These are phyloP conservation scores for Sporisorium sorghi DNA, from an alignment of 1,284 basidiomycete genomes.

Conservation along the genomic window DNA sequence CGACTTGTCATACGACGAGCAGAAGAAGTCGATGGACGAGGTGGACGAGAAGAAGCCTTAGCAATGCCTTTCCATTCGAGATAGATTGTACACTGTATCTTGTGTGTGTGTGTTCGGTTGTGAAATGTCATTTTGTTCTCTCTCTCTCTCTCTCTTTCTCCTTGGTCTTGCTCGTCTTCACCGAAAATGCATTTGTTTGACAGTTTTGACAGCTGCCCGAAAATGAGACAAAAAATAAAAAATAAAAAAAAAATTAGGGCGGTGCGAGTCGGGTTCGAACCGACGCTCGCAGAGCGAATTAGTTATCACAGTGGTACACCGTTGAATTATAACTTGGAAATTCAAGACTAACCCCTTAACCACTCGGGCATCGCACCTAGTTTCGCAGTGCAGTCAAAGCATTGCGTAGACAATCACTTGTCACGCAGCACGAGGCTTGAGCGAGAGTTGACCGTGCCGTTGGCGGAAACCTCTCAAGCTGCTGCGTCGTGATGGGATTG, in stretches of 20 bases:
- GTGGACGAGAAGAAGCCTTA: constrained; percentile 39
- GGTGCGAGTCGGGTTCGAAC: constrained; percentile 32
- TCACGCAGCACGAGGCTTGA: too few relatives aligned
- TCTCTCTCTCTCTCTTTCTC: not conserved
- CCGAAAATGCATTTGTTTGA: not conserved
- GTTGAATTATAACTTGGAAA: constrained; percentile 11
- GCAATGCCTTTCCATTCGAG: not conserved
- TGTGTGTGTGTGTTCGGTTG: not conserved
- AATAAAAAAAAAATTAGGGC: not conserved
- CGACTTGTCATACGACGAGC: constrained; percentile 20
- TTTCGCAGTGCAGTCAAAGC: not conserved
- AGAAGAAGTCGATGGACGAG: constrained; percentile 36
- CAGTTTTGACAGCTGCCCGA: not conserved
- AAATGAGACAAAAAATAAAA: not conserved
- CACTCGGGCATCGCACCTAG: constrained; percentile 31
- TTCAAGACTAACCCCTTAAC: constrained; percentile 37
- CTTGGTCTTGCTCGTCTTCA: not conserved
- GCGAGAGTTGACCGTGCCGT: not conserved
- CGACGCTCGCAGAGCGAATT: constrained; percentile 31
- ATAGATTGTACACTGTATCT: not conserved
- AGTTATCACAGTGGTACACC: constrained; percentile 19
- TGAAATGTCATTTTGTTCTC: not conserved
- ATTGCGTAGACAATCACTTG: too few relatives aligned
- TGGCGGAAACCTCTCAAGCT: too few relatives aligned
- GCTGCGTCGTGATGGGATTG: too few relatives aligned